Conservation (phyloP, 176 grass and related monocot genomes). For the Oryza longistaminata region DNA sequence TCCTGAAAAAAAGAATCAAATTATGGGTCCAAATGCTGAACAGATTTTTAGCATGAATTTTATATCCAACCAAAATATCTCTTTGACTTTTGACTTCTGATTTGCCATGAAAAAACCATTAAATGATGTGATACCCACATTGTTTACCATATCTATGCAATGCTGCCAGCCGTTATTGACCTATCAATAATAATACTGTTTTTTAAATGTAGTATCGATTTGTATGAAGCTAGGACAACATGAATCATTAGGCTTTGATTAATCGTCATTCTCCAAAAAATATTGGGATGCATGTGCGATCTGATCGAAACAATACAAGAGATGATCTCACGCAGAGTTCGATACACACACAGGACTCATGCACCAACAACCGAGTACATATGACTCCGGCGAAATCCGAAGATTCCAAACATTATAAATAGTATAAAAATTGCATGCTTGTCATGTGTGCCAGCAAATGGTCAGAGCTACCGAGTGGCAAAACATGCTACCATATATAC, state of each 20-base stretch:
- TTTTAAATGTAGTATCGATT: background rate
- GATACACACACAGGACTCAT: background rate
- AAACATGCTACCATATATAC: background rate
- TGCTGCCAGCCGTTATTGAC: background rate
- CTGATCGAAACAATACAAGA: background rate
- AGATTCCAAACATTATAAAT: slow-evolving; percentile 7
- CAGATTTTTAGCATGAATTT: background rate
- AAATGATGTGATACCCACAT: background rate
- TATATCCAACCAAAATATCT: background rate
- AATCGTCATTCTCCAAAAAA: background rate
- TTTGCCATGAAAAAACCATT: background rate
- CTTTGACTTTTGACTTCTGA: background rate
- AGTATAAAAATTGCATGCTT: background rate
- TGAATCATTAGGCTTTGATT: slow-evolving; percentile 17
- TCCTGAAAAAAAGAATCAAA: background rate
- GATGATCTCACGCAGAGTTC: background rate
- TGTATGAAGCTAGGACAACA: background rate
- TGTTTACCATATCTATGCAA: background rate
- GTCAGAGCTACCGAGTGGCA: background rate
- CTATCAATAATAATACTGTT: background rate
- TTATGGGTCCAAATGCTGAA: background rate
- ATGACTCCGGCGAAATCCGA: slow-evolving; percentile 7
- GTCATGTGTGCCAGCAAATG: background rate
- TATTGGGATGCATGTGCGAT: slow-evolving; percentile 25
- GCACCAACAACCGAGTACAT: background rate